phyloP scores from a whole-genome alignment of 192 early-diverging fungal genomes.

The Glomus cerebriforme region DNA sequence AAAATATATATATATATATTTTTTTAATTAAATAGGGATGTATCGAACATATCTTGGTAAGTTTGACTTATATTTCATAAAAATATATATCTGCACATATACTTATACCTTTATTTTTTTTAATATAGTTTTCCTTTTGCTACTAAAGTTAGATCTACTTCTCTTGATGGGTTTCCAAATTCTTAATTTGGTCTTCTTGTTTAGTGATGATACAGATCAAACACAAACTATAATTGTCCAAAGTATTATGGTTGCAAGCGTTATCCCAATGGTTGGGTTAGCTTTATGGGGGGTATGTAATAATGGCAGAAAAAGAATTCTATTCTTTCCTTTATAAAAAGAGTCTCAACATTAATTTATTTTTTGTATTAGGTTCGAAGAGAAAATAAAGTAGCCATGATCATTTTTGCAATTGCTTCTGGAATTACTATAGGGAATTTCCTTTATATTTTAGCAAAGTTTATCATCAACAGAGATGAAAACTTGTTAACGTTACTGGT shows the following conservation, averaged over 20 bases:
- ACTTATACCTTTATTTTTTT: background rate
- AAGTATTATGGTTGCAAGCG: conserved; percentile 9
- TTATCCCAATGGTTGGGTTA: conserved; percentile 13
- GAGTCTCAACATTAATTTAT: background rate
- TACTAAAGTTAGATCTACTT: conserved; percentile 10
- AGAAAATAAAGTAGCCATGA: conserved; percentile 19
- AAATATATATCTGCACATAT: background rate
- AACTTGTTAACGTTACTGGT: conserved; percentile 15
- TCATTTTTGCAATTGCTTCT: conserved; percentile 10
- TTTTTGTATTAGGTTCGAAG: conserved; percentile 4
- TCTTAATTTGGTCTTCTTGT: conserved; percentile 26
- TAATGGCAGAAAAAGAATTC: background rate
- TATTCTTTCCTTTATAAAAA: background rate
- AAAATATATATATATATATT: background rate
- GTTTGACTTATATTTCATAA: background rate
- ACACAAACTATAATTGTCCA: conserved; percentile 8
- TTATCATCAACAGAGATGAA: conserved; percentile 22
- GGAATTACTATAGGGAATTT: conserved; percentile 1
- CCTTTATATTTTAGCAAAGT: conserved; percentile 4
- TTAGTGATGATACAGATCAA: background rate
- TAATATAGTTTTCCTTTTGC: conserved; percentile 22
- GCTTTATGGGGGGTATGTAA: conserved; percentile 27
- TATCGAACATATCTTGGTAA: conserved; percentile 61
- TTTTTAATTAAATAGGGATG: conserved; percentile 45
- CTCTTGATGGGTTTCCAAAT: conserved; percentile 25